Conservation (phyloP, 2,329 filamentous ascomycete species). For the Verticillium nonalfalfae region DNA sequence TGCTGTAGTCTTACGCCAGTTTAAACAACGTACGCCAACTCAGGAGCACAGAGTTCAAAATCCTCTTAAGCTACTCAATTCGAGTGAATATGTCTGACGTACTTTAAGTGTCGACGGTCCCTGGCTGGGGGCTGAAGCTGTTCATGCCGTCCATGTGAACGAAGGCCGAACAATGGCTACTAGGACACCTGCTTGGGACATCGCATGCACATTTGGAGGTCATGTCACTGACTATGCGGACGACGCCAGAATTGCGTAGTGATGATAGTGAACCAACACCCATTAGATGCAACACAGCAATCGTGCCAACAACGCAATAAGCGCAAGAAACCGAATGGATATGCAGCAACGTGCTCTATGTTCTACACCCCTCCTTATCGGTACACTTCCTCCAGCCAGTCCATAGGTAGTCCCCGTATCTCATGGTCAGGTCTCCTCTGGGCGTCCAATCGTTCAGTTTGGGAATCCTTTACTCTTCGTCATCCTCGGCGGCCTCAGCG, state of each 20-base stretch:
- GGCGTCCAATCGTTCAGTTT: slow-evolving; percentile 14
- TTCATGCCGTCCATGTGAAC: too few relatives aligned
- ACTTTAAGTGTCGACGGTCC: too few relatives aligned
- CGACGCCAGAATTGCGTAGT: too few relatives aligned
- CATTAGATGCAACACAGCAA: background rate
- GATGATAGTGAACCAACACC: too few relatives aligned
- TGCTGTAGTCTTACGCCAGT: background rate
- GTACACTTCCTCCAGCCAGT: slow-evolving; percentile 3
- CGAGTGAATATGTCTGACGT: background rate
- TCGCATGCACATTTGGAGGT: too few relatives aligned
- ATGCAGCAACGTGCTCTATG: slow-evolving; percentile 12
- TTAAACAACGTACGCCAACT: background rate
- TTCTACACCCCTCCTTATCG: slow-evolving; percentile 13
- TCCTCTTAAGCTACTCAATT: background rate
- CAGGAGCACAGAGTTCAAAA: background rate
- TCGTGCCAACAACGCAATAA: background rate
- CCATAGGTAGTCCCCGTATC: slow-evolving; percentile 1
- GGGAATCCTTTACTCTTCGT: slow-evolving; percentile 48
- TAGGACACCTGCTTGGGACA: too few relatives aligned
- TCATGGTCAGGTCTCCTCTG: background rate
- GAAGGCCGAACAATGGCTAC: too few relatives aligned
- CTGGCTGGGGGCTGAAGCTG: too few relatives aligned
- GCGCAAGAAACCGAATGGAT: slow-evolving; percentile 1
- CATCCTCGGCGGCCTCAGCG: slow-evolving; percentile 64
- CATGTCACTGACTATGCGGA: too few relatives aligned